Conservation (phyloP, 495 filamentous ascomycete species). For the Endocarpon pusillum region DNA sequence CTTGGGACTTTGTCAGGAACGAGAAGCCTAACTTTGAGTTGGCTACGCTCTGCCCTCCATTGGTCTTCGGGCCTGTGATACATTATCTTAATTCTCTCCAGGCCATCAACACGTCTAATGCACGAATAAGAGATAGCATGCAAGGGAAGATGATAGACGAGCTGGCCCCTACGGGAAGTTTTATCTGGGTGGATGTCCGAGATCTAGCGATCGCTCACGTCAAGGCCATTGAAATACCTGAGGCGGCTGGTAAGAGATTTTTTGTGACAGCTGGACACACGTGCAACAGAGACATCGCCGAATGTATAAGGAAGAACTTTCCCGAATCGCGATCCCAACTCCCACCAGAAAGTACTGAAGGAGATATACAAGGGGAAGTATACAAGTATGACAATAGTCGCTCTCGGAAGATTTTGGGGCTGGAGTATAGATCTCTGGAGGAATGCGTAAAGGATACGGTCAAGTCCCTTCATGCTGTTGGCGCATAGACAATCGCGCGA, state of each 20-base stretch:
- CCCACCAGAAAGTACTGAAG: conserved; percentile 28
- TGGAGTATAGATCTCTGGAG: conserved; percentile 36
- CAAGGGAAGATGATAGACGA: conserved; percentile 48
- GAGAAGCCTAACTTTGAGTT: conserved; percentile 66
- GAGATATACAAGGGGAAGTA: conserved; percentile 21
- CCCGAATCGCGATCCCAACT: conserved; percentile 45
- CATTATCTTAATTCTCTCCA: conserved; percentile 49
- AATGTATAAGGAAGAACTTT: conserved; percentile 46
- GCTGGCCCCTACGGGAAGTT: conserved; percentile 35
- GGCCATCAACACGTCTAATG: conserved; percentile 51
- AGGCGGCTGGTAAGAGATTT: conserved; percentile 54
- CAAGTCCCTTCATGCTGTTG: conserved; percentile 32
- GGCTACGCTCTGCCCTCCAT: conserved; percentile 50
- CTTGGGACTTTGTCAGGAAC: conserved; percentile 66
- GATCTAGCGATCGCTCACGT: conserved; percentile 60
- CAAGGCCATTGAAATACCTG: conserved; percentile 45
- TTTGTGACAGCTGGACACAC: conserved; percentile 48
- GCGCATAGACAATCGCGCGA: too few species aligned
- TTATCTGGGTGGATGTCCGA: conserved; percentile 50
- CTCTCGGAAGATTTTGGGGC: conserved; percentile 37
- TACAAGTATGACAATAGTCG: conserved; percentile 35
- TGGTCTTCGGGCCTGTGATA: conserved; percentile 57
- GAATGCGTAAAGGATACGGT: conserved; percentile 40
- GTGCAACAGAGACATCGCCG: conserved; percentile 45
- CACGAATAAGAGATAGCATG: conserved; percentile 34